Evolutionary conservation across 2,329 filamentous ascomycete species (phyloP), one percentile per base, ranked within the genome.

Genomic region (Rutstroemia sp.): DNA sequence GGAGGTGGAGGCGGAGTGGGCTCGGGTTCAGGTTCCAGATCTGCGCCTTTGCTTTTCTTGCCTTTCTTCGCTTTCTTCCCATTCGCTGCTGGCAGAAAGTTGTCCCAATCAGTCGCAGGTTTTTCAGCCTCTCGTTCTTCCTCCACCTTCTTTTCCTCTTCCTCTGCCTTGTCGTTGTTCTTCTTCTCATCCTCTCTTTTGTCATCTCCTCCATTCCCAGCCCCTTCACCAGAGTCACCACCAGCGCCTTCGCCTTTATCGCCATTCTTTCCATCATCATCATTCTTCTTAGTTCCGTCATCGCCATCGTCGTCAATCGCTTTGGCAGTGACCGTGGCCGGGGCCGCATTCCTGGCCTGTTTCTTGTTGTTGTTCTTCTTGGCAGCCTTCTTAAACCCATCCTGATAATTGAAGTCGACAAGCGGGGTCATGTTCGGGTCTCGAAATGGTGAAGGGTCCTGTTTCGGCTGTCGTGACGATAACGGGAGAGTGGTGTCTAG

Each of bases 131-230:
- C 7, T 34, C 4, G 42, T 25, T 51, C 49, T 30, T 55, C 44
- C 19, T 50, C 53, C 6, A 7, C 6, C 4, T 27, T 49, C 3
- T n/a, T 21, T 21, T 54, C 23, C 34, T 54, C 45, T 30, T 70
- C 83, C 68, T 81, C 81, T 68, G 83, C 83, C 67, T 81, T 82
- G 2, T 74, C 73, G 63, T 80, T 80, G 25, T 79, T 78, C 5
- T 69, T 70, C 56, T 74, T 73, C 14, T 70, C 70, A 16, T 73
- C 67, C 30, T 70, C 72, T 52, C 65, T 69, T 34, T 71, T 71
- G 30, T 74, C 74, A n/a, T 70, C 64, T 5, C 66, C 68, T 44
- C 70, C 70, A n/a, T 70, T 72, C 17, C 65, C 65, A 30, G 60
- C 65, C 40, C 62, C 64, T 46, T 70, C 70, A 16, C 63, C 63